Base-by-base conservation (phyloP, 1,284 basidiomycete genomes). In the Acaromyces ingoldii region DNA sequence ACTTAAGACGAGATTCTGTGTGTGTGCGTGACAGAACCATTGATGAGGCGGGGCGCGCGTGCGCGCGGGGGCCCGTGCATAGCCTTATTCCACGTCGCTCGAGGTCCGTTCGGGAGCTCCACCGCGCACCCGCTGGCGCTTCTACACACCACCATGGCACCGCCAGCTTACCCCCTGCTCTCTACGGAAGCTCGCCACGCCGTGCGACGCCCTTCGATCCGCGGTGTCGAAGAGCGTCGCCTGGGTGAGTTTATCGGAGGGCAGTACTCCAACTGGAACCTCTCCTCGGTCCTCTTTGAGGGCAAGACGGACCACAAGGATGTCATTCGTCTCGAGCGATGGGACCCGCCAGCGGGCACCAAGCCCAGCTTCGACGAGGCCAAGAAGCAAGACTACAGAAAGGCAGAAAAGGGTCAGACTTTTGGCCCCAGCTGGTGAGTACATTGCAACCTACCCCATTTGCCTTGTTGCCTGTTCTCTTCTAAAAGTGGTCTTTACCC, bases 361-460 rank as follows among this genome's bases (percentile, higher is more conserved):
- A 71, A 71, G 58, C 69, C 69, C 15, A 55, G 47, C 30, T 71
- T 69, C 38, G 55, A 65, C 22, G 65, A 69, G 42, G 69, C 69
- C 21, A 62, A 58, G 43, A 61, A 64, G 49, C 60, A 67, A 38
- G 54, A 61, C 24, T 71, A 62, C 40, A 33, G 42, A 26, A 49
- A 56, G 25, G 55, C 53, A 6, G 54, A 63, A 37, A 71, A 67
- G 43, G 60, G 63, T 30, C 62, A 65, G 34, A 56, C 53, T 29
- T 69, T 71, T 30, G 66, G 66, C 4, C 68, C 68, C 9, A 65
- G 62, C 21, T 71, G 68, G 58, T 53, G 15, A 49, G 47, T 37
- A 42, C 38, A 40, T 40, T 6, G 7, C 38, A 40, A 15, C n/a
- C n/a, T n/a, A n/a, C n/a, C n/a, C n/a, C n/a, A n/a, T n/a, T n/a